Evolutionary conservation across 805 yeast genomes (phyloP).

Genomic region (Saccharomycopsis fermentans): DNA sequence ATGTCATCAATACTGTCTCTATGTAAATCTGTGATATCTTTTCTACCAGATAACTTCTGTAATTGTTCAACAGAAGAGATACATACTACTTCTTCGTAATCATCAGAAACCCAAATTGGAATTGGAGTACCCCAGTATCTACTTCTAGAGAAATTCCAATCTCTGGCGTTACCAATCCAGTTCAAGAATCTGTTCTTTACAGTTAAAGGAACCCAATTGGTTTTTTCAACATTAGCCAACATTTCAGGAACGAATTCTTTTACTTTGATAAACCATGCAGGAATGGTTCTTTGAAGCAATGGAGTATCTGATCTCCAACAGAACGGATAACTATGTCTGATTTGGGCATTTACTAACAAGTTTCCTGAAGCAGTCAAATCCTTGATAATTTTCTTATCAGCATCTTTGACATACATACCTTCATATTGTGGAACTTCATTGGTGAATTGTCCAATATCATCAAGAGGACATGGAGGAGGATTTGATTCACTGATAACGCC

Average conservation of each 20-base stretch:
- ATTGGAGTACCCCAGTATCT: constrained; percentile 99
- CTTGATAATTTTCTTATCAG: constrained; percentile 86
- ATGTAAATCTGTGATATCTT: constrained; percentile 80
- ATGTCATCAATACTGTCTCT: constrained; percentile 86
- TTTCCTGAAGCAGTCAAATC: constrained; percentile 68
- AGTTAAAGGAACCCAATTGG: constrained; percentile 89
- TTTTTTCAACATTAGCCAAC: constrained; percentile 72
- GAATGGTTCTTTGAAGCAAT: constrained; percentile 88
- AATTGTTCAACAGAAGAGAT: constrained; percentile 86
- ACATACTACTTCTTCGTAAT: constrained; percentile 85
- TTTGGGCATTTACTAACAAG: constrained; percentile 66
- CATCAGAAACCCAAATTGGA: constrained; percentile 96
- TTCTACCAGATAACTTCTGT: constrained; percentile 70
- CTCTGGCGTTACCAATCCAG: constrained; percentile 98
- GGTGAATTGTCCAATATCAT: constrained; percentile 84
- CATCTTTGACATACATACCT: constrained; percentile 89
- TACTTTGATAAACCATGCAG: constrained; percentile 96
- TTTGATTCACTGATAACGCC: constrained; percentile 65
- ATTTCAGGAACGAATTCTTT: constrained; percentile 81
- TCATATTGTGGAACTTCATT: constrained; percentile 60
- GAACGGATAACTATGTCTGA: constrained; percentile 95
- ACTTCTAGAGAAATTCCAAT: constrained; percentile 97
- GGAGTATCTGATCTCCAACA: constrained; percentile 99
- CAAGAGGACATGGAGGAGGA: constrained; percentile 88
- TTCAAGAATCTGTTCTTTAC: constrained; percentile 92